These are phyloP conservation scores for Leptographium wingfieldii DNA, from an alignment of 2,329 filamentous ascomycete species.

Conservation along the genomic window DNA sequence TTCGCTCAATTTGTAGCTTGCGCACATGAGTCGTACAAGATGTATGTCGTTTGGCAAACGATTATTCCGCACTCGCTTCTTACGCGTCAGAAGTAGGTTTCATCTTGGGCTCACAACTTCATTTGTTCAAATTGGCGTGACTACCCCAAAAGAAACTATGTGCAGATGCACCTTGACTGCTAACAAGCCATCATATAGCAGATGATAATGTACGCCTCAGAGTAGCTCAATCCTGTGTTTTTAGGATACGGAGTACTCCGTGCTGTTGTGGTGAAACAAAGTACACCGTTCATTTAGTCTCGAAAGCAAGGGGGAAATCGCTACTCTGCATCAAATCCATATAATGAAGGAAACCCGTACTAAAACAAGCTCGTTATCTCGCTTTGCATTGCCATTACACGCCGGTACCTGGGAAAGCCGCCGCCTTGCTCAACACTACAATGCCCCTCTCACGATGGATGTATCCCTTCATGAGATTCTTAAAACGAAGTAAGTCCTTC, in stretches of 20 bases:
- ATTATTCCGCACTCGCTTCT: background rate
- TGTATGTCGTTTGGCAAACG: background rate
- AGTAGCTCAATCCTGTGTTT: too few relatives aligned
- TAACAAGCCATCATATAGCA: too few relatives aligned
- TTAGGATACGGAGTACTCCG: too few relatives aligned
- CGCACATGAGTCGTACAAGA: background rate
- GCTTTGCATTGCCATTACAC: slow-evolving; percentile 23
- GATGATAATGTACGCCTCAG: too few relatives aligned
- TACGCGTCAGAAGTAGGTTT: too few relatives aligned
- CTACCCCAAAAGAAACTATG: background rate
- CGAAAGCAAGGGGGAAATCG: background rate
- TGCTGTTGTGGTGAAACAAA: background rate
- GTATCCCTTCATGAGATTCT: slow-evolving; percentile 97
- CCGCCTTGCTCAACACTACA: slow-evolving; percentile 84
- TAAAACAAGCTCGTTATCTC: background rate
- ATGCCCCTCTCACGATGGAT: slow-evolving; percentile 83
- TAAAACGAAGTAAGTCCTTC: background rate
- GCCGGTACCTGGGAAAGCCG: slow-evolving; percentile 86
- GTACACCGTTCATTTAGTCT: background rate
- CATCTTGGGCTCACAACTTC: background rate
- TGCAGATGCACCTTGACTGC: too few relatives aligned
- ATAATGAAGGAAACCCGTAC: background rate
- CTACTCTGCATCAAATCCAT: background rate
- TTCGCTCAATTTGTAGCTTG: background rate
- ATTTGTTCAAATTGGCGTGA: background rate